Evolutionary conservation across 768 basidiomycete species (phyloP).

Genomic region (Trametes cingulata): DNA sequence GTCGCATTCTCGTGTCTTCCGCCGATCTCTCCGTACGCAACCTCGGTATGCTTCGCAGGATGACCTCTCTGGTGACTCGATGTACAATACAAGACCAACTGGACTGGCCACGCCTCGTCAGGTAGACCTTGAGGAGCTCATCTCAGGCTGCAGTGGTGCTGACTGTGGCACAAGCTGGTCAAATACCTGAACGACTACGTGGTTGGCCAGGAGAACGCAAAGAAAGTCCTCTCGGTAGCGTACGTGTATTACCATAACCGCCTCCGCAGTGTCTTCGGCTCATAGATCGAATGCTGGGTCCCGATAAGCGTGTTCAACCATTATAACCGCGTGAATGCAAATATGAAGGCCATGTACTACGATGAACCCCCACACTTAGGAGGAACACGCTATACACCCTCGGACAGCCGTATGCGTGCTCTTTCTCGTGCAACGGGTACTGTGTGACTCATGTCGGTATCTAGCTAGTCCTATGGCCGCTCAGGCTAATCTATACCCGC

Average conservation of each 20-base stretch:
- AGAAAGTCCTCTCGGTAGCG: conserved; percentile 94
- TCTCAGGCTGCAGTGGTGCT: background rate
- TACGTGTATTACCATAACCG: conserved; percentile 42
- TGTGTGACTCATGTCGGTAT: background rate
- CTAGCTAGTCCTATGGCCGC: background rate
- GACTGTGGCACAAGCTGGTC: conserved; percentile 54
- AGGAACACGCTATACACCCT: background rate
- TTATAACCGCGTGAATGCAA: conserved; percentile 84
- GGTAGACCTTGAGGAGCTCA: conserved; percentile 32
- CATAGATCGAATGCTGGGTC: background rate
- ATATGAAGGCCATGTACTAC: conserved; percentile 39
- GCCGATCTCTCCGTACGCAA: conserved; percentile 55
- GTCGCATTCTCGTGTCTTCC: conserved; percentile 31
- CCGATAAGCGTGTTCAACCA: conserved; percentile 84
- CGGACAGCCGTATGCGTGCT: conserved; percentile 2
- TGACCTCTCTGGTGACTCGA: background rate
- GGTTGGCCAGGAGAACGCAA: conserved; percentile 89
- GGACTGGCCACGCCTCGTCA: conserved; percentile 62
- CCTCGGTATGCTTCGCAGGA: conserved; percentile 40
- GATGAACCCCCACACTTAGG: conserved; percentile 27
- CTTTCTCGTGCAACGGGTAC: background rate
- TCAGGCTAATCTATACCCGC: background rate
- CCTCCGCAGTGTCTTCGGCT: background rate
- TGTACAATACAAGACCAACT: conserved; percentile 40
- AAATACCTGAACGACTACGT: conserved; percentile 88